Evolutionary conservation across 176 grass and related monocot genomes (phyloP).

Genomic region (Ananas comosus): DNA sequence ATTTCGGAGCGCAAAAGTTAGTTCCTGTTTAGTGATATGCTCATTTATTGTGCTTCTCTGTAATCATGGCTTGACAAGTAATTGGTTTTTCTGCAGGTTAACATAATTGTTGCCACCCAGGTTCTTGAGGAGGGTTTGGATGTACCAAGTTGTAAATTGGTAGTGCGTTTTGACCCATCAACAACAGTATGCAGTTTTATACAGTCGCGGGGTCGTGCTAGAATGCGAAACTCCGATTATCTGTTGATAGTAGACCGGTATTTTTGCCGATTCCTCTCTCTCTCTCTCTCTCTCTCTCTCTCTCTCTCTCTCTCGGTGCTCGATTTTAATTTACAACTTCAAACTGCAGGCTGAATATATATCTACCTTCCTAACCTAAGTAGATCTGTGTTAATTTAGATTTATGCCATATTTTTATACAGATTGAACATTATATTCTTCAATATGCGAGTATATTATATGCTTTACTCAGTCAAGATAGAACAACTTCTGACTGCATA

Average conservation of each 20-base stretch:
- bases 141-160: conserved; percentile 76
- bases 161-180: conserved; percentile 68
- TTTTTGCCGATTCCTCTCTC: conserved; percentile 1
- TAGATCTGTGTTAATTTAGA: too few species aligned
- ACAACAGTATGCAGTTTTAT: conserved; percentile 66
- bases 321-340: too few species aligned
- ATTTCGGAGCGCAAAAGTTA: conserved; percentile 57
- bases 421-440: too few species aligned
- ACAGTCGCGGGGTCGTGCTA: conserved; percentile 75
- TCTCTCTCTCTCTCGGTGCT: too few species aligned
- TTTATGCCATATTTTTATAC: too few species aligned
- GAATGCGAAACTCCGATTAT: conserved; percentile 63
- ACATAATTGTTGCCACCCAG: conserved; percentile 66
- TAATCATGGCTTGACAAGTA: not conserved
- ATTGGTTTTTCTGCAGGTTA: conserved; percentile 43
- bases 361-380: too few species aligned
- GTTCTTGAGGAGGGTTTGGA: conserved; percentile 80
- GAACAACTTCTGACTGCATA: too few species aligned
- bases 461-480: too few species aligned
- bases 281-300: too few species aligned
- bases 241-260: conserved; percentile 53
- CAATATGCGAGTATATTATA: too few species aligned
- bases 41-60: not conserved
- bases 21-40: conserved; percentile 7
- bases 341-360: too few species aligned